Evolutionary conservation across 2,329 filamentous ascomycete genomes (phyloP).

Genomic region (Harringtonia aguacate): DNA sequence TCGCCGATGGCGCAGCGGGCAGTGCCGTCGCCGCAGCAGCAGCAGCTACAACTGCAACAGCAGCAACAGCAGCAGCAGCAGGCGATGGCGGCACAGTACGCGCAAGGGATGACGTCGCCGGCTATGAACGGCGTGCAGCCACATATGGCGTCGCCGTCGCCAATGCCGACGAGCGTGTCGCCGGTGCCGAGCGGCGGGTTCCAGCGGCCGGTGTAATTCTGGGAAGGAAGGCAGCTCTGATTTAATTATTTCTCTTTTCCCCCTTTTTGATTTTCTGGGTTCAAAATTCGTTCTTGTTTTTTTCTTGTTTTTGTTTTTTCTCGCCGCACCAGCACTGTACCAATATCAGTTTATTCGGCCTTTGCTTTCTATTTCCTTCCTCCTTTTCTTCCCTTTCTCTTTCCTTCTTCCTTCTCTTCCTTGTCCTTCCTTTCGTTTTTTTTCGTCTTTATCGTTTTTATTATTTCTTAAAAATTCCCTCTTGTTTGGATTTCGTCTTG

Average conservation of each 20-base stretch:
- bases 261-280: neutral
- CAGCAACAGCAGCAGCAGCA: too few relatives aligned
- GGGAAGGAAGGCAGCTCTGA: too few relatives aligned
- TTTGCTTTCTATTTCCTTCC: too few relatives aligned
- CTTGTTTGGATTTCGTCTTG: too few relatives aligned
- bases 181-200: conserved; percentile 9
- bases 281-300: too few relatives aligned
- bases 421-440: neutral
- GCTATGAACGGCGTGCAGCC: conserved; percentile 12
- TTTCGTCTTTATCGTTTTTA: neutral
- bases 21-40: conserved; percentile 5
- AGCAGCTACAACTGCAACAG: too few relatives aligned
- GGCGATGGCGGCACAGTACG: conserved; percentile 8
- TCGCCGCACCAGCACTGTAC: too few relatives aligned
- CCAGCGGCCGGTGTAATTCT: conserved; percentile 6
- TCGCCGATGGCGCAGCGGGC: conserved; percentile 25
- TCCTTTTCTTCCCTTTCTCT: too few relatives aligned
- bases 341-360: too few relatives aligned
- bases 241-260: too few relatives aligned
- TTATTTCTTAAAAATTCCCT: neutral
- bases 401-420: neutral
- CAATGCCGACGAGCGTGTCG: conserved; percentile 12
- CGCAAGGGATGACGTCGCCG: conserved; percentile 3
- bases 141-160: conserved; percentile 12
- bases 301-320: too few relatives aligned